Evolutionary conservation across 2,329 filamentous ascomycete genomes (phyloP), one percentile per base, ranked within the genome.

Genomic region (Apiospora marii): DNA sequence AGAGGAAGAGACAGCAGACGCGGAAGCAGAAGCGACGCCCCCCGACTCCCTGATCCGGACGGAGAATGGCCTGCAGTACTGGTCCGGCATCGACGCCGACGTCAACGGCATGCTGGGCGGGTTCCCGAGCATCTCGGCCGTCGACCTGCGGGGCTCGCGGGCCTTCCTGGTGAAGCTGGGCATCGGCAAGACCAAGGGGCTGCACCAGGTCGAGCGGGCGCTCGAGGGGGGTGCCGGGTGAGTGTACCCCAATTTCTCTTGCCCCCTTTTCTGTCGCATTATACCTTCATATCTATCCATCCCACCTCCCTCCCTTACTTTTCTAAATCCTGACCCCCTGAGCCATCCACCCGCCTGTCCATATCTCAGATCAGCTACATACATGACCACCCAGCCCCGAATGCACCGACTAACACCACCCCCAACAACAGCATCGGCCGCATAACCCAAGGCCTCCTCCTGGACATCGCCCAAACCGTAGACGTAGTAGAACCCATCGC

Each of bases 401-500:
- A 30, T n/a, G 67, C 10, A 24, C 68, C 41, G n/a, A 70, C 51
- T 70, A 13, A 30, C 43, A 68, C 16, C 14, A 19, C 4, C 16
- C 27, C 71, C 74, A 22, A n/a, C 22, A 27, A 48, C 68, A 91
- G 95, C 0, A 97, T 98, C 72, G 95, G 95, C 0, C 87, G 96
- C 61, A 89, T 98, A 73, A 97, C 94, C 0, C 87, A 92, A 72
- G 93, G 93, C 0, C 87, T 98, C 5, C 85, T 98, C 24, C 83
- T 92, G 37, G 85, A 90, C 41, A 84, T 96, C 1, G 91, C 92
- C n/a, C 85, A 90, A 22, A 84, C 87, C 4, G 92, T 98, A 8
- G 95, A 98, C 80, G 87, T 97, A 30, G 90, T 98, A 43, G 95
- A 98, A 84, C 96, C 95, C 0, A 90, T 98, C 34, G 85, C 87